Evolutionary conservation across 2,329 filamentous ascomycete species (phyloP).

Genomic region (Lachnellula occidentalis): DNA sequence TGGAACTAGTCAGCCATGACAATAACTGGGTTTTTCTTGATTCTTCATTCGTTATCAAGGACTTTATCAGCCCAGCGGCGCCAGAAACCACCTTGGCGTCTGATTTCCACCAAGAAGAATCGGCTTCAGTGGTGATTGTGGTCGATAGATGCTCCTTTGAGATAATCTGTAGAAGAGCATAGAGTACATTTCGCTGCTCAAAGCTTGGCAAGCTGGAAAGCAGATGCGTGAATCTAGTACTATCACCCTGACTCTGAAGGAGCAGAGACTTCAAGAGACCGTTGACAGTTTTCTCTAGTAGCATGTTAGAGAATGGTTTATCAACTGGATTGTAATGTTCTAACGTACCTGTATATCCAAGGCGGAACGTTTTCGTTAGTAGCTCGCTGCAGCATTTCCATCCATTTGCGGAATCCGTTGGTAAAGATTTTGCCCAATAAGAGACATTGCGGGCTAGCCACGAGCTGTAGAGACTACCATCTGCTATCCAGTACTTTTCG

Average conservation of each 20-base stretch:
- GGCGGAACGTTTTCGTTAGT: constrained; percentile 26
- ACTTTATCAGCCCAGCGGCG: constrained; percentile 50
- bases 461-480: constrained; percentile 25
- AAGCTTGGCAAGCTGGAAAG: constrained; percentile 21
- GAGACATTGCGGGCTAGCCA: constrained; percentile 30
- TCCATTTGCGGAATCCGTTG: constrained; percentile 13
- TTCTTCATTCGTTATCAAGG: constrained; percentile 43
- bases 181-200: constrained; percentile 29
- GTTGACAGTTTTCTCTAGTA: constrained; percentile 23
- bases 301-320: constrained; percentile 6
- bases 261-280: constrained; percentile 22
- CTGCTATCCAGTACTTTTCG: constrained; percentile 28
- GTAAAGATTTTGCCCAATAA: constrained; percentile 20
- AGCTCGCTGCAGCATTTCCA: constrained; percentile 28
- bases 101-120: constrained; percentile 28
- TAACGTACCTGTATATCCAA: constrained; percentile 29
- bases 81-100: constrained; percentile 44
- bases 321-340: not conserved
- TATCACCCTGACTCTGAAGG: constrained; percentile 17
- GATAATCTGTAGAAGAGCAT: constrained; percentile 23
- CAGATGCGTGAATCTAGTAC: constrained; percentile 20
- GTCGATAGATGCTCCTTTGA: constrained; percentile 24
- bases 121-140: constrained; percentile 21
- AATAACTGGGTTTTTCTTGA: constrained; percentile 49
- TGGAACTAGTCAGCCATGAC: constrained; percentile 59